Evolutionary conservation across 805 yeast genomes (phyloP).

Genomic region (Blastobotrys parvus): DNA sequence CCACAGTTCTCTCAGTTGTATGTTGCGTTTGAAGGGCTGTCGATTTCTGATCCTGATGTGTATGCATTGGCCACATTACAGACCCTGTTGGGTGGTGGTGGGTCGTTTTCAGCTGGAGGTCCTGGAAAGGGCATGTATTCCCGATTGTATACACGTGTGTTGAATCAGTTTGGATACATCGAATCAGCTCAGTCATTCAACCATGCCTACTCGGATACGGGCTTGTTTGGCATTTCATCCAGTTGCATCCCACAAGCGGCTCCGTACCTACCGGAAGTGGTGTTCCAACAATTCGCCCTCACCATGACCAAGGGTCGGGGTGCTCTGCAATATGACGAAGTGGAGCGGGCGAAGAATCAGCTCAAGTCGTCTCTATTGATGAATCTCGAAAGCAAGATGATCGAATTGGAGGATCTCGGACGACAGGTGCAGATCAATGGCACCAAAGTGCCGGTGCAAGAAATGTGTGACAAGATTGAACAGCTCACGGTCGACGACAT

Average conservation of each 20-base stretch:
- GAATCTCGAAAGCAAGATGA: conserved; percentile 88
- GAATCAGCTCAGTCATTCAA: conserved; percentile 85
- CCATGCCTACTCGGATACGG: conserved; percentile 84
- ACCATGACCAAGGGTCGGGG: conserved; percentile 47
- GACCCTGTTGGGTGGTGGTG: conserved; percentile 91
- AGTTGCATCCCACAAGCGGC: conserved; percentile 85
- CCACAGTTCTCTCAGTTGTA: conserved; percentile 69
- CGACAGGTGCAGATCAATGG: conserved; percentile 87
- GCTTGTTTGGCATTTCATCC: conserved; percentile 81
- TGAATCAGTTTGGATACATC: conserved; percentile 84
- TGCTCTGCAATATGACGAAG: conserved; percentile 62
- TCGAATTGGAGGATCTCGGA: conserved; percentile 92
- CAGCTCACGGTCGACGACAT: conserved; percentile 59
- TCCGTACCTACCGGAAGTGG: conserved; percentile 69
- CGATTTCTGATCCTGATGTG: conserved; percentile 75
- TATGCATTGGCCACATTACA: conserved; percentile 88
- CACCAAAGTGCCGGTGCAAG: conserved; percentile 60
- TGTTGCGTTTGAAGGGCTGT: conserved; percentile 80
- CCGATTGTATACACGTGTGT: conserved; percentile 79
- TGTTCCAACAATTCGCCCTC: conserved; percentile 53
- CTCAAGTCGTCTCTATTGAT: conserved; percentile 77
- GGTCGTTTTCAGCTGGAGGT: conserved; percentile 96
- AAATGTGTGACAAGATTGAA: conserved; percentile 76
- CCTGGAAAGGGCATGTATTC: conserved; percentile 99
- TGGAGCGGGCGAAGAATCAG: conserved; percentile 86